These are phyloP conservation scores for Hygrophorus russula DNA, from an alignment of 768 basidiomycete genomes.

Conservation along the genomic window DNA sequence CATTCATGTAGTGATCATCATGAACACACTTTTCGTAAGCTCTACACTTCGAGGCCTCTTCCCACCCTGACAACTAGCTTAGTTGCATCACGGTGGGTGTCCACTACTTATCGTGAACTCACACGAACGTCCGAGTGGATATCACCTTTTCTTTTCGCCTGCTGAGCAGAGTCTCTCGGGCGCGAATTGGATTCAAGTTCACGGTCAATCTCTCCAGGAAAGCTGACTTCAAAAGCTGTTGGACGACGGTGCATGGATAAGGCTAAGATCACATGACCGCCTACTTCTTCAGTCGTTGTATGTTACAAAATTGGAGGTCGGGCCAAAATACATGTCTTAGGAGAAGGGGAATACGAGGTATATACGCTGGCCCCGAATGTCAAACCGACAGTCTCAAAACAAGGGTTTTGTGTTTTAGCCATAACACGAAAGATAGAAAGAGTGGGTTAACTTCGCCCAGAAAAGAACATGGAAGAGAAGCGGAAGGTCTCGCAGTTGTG, in stretches of 20 bases:
- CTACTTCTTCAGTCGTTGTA: too few relatives aligned
- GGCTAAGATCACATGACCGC: too few relatives aligned
- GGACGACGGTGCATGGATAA: constrained; percentile 31
- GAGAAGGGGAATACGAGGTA: background rate
- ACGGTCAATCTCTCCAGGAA: constrained; percentile 25
- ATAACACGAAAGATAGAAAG: too few relatives aligned
- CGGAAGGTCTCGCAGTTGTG: background rate
- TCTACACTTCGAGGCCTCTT: background rate
- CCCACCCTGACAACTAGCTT: too few relatives aligned
- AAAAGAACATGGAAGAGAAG: too few relatives aligned
- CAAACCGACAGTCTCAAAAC: too few relatives aligned
- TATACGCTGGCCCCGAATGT: background rate
- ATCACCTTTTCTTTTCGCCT: background rate
- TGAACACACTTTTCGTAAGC: background rate
- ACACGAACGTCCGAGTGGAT: background rate
- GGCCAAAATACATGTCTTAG: background rate
- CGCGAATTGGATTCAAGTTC: background rate
- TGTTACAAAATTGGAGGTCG: background rate
- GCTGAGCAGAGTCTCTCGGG: background rate
- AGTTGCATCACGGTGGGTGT: too few relatives aligned
- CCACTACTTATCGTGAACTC: too few relatives aligned
- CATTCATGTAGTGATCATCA: background rate
- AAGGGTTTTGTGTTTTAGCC: too few relatives aligned
- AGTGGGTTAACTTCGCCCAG: too few relatives aligned
- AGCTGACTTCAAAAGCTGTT: constrained; percentile 45